Conservation (phyloP, 345 rosid species). For the Dipteronia dyeriana region DNA sequence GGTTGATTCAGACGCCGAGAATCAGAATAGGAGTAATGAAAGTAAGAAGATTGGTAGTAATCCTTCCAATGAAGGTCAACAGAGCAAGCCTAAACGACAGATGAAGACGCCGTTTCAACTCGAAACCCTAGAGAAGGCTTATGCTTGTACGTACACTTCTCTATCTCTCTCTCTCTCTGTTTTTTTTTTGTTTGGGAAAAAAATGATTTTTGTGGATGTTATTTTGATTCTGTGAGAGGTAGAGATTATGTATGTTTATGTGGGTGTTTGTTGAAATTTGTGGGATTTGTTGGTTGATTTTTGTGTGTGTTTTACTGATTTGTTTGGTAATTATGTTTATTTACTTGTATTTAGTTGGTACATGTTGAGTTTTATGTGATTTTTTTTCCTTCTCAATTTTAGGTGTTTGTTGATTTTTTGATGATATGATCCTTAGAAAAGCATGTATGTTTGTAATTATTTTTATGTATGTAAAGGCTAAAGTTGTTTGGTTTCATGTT, state of each 20-base stretch:
- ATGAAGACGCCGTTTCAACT: conserved; percentile 99
- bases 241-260: conserved; percentile 12
- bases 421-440: background rate
- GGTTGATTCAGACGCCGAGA: conserved; percentile 61
- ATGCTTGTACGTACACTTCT: conserved; percentile 45
- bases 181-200: too few relatives aligned
- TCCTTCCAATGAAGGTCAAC: conserved; percentile 47
- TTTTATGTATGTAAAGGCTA: background rate
- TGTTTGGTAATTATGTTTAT: background rate
- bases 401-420: background rate
- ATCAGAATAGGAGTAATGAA: conserved; percentile 34
- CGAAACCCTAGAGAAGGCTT: conserved; percentile 82
- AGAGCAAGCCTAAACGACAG: conserved; percentile 85
- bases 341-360: background rate
- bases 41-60: conserved; percentile 16
- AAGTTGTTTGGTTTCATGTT: background rate
- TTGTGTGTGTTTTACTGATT: background rate
- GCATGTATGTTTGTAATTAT: background rate
- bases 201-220: background rate
- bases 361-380: background rate
- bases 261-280: background rate
- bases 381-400: background rate
- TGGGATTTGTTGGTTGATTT: background rate
- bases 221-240: background rate
- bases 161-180: too few relatives aligned